These are phyloP conservation scores for Diaporthe citriasiana DNA, from an alignment of 2,329 filamentous ascomycete species.

Conservation along the genomic window DNA sequence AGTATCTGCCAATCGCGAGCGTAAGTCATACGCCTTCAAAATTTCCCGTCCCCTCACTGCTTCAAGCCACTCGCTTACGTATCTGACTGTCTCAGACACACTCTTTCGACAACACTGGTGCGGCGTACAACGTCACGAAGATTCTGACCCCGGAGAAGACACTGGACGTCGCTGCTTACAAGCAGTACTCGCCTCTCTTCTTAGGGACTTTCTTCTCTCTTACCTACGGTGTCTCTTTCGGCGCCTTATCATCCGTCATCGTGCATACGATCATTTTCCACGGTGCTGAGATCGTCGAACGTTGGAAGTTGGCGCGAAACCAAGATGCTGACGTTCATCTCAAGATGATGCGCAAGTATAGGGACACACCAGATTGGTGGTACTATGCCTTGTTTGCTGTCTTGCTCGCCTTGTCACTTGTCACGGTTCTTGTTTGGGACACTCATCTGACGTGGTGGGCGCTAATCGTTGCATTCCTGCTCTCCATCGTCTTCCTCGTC, in stretches of 20 bases:
- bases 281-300: conserved; percentile 47
- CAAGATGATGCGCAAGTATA: conserved; percentile 43
- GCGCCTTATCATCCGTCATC: conserved; percentile 34
- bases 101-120: conserved; percentile 37
- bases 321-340: conserved; percentile 43
- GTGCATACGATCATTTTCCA: conserved; percentile 44
- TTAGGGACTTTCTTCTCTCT: conserved; percentile 36
- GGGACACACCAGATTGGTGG: conserved; percentile 43
- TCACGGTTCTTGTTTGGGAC: conserved; percentile 41
- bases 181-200: conserved; percentile 38
- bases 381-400: conserved; percentile 40
- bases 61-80: not conserved
- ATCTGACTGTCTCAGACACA: conserved; percentile 16
- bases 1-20: conserved; percentile 38
- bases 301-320: conserved; percentile 39
- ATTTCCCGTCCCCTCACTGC: too few relatives aligned
- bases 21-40: not conserved
- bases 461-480: conserved; percentile 46
- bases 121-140: conserved; percentile 19
- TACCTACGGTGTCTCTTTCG: conserved; percentile 40
- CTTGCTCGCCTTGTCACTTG: conserved; percentile 40
- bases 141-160: conserved; percentile 35
- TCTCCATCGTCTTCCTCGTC: conserved; percentile 50
- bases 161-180: conserved; percentile 37
- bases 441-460: conserved; percentile 44